phyloP scores from a whole-genome alignment of 2,329 filamentous ascomycete species.

The Ophiocordyceps camponoti-floridani region DNA sequence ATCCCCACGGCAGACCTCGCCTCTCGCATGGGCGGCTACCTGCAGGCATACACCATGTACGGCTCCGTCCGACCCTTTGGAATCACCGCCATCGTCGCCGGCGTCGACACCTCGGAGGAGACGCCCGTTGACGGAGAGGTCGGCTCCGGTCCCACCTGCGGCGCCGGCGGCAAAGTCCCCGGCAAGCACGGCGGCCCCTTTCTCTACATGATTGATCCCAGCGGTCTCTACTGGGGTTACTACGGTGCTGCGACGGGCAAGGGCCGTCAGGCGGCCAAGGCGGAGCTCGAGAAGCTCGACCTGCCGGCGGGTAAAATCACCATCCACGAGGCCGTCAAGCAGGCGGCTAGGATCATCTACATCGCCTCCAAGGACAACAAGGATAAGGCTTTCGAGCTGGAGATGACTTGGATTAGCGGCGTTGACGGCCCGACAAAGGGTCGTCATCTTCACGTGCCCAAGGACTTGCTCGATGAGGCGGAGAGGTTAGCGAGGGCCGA shows the following conservation, averaged over 20 bases:
- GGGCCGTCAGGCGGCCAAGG: conserved; percentile 90
- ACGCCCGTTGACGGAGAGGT: conserved; percentile 80
- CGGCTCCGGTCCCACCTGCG: conserved; percentile 58
- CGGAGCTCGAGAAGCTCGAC: conserved; percentile 95
- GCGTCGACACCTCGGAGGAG: conserved; percentile 81
- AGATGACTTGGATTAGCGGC: conserved; percentile 96
- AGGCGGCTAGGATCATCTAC: conserved; percentile 94
- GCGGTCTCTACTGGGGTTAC: conserved; percentile 95
- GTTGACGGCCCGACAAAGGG: conserved; percentile 79
- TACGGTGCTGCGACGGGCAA: conserved; percentile 96
- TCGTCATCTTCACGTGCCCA: conserved; percentile 82
- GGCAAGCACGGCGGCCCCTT: conserved; percentile 73
- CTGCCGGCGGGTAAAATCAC: conserved; percentile 60
- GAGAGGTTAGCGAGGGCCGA: conserved; percentile 84
- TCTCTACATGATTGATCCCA: conserved; percentile 98
- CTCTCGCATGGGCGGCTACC: conserved; percentile 84
- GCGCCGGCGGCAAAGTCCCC: conserved; percentile 65
- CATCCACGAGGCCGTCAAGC: conserved; percentile 77
- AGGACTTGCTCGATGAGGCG: conserved; percentile 77
- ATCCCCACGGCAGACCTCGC: conserved; percentile 81
- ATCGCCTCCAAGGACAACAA: conserved; percentile 97
- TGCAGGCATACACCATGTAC: conserved; percentile 95
- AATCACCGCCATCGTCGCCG: conserved; percentile 83
- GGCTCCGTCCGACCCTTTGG: conserved; percentile 93
- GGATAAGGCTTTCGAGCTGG: conserved; percentile 98